Evolutionary conservation across 495 filamentous ascomycete species (phyloP).

Genomic region (Aspergillus cristatus): DNA sequence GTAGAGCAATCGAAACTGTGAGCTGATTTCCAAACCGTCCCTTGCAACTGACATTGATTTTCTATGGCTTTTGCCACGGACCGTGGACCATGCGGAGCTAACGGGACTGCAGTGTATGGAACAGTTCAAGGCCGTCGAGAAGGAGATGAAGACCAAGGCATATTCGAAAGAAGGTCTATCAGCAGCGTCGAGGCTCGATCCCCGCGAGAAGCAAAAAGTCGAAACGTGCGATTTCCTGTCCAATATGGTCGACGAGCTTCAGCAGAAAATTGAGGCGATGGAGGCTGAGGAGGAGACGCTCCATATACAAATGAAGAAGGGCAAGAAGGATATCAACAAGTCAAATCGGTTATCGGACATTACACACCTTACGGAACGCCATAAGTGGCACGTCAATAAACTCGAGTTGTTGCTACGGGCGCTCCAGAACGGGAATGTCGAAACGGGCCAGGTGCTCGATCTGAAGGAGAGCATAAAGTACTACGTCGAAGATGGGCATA

Average conservation of each 20-base stretch:
- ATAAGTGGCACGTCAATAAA: slow-evolving; percentile 94
- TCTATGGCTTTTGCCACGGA: not conserved
- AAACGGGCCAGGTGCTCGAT: slow-evolving; percentile 72
- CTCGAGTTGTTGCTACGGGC: slow-evolving; percentile 84
- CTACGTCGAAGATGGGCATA: slow-evolving; percentile 86
- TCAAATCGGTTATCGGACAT: slow-evolving; percentile 82
- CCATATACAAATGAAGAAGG: slow-evolving; percentile 85
- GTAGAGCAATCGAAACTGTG: slow-evolving; percentile 94
- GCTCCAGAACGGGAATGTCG: slow-evolving; percentile 85
- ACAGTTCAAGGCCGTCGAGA: slow-evolving; percentile 99
- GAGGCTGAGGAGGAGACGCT: slow-evolving; percentile 86
- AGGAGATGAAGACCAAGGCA: slow-evolving; percentile 99
- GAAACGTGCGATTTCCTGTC: slow-evolving; percentile 79
- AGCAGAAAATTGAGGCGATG: slow-evolving; percentile 81
- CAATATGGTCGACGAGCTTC: slow-evolving; percentile 84
- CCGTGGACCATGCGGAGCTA: slow-evolving; percentile 10
- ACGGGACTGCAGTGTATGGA: slow-evolving; percentile 81
- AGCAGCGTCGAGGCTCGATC: slow-evolving; percentile 84
- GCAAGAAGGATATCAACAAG: slow-evolving; percentile 74
- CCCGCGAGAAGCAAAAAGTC: slow-evolving; percentile 85
- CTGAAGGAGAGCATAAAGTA: slow-evolving; percentile 88
- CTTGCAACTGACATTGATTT: too few species aligned
- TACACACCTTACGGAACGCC: slow-evolving; percentile 72
- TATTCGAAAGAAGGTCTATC: slow-evolving; percentile 96
- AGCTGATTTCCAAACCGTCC: too few species aligned